Evolutionary conservation across 805 yeast genomes (phyloP).

Genomic region (Candida maris): DNA sequence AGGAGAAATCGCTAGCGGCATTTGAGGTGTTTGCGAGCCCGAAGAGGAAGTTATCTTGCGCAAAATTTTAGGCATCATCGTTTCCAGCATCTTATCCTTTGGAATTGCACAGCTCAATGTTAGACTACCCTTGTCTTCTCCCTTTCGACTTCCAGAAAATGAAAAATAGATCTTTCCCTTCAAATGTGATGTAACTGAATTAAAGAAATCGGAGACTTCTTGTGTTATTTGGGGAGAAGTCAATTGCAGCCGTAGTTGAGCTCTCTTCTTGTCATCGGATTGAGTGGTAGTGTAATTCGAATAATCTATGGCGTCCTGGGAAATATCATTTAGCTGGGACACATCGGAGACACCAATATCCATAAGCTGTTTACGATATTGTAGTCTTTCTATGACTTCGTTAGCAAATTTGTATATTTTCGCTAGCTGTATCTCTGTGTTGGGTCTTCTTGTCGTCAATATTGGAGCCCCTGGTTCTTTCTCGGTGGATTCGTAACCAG

Average conservation of each 20-base stretch:
- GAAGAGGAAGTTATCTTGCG: constrained; percentile 12
- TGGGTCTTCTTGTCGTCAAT: constrained; percentile 5
- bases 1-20: constrained; percentile 5
- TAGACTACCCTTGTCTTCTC: constrained; percentile 13
- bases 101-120: constrained; percentile 4
- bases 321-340: constrained; percentile 15
- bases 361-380: constrained; percentile 12
- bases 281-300: constrained; percentile 8
- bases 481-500: constrained; percentile 11
- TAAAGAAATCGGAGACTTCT: background rate
- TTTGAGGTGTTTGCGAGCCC: constrained; percentile 8
- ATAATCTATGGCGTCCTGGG: constrained; percentile 12
- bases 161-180: constrained; percentile 14
- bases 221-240: constrained; percentile 1
- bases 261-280: constrained; percentile 13
- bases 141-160: constrained; percentile 12
- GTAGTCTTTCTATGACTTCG: constrained; percentile 13
- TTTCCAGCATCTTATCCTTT: constrained; percentile 11
- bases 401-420: constrained; percentile 14
- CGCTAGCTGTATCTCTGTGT: constrained; percentile 15
- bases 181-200: constrained; percentile 9
- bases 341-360: constrained; percentile 20
- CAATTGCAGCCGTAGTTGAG: constrained; percentile 16
- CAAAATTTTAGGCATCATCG: constrained; percentile 18
- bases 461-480: background rate